Evolutionary conservation across 108 stramenopile species (phyloP), one percentile per base, ranked within the genome.

Genomic region (Tribonema minus): DNA sequence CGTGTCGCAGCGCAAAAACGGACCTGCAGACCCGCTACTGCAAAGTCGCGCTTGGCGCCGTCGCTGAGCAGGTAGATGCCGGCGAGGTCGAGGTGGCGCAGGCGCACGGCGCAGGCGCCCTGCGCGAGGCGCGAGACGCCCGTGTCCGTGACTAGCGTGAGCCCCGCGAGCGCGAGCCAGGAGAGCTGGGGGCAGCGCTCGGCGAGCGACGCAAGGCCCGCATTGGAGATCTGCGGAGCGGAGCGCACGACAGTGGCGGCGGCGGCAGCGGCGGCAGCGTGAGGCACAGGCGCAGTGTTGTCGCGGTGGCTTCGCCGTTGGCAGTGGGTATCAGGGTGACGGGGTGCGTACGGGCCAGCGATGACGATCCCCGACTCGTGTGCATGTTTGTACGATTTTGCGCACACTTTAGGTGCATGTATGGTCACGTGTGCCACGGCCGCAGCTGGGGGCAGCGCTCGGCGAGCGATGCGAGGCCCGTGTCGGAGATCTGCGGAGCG

Each of bases 81-180:
- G 6, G 67, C 31, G 61, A 77, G 26, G 58, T 77, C 46, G 3
- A 77, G 37, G 67, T 67, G 33, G 15, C 25, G 36, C n/a, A 77
- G 72, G 6, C 32, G 38, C 26, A 66, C 6, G 36, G 65, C 58
- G 7, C 68, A 37, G 26, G 37, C 36, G 46, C 46, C 46, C 15
- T 9, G 46, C 2, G 40, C 31, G 29, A 77, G 58, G 61, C 40
- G 68, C n/a, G 61, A 63, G 3, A 79, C 68, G 27, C 77, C 77
- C 3, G 28, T 70, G 60, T 79, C 77, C 32, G 77, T 79, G 32
- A 79, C 77, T 31, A 41, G 38, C 58, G 68, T 79, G 23, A 79
- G 69, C 20, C 70, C 59, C 40, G 39, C 37, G 41, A 79, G 54
- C n/a, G 36, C 59, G 26, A 79, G 77, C 33, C 68, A 58, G 7